Base-by-base conservation (phyloP, 441 rosid genomes). In the Viola pubescens region DNA sequence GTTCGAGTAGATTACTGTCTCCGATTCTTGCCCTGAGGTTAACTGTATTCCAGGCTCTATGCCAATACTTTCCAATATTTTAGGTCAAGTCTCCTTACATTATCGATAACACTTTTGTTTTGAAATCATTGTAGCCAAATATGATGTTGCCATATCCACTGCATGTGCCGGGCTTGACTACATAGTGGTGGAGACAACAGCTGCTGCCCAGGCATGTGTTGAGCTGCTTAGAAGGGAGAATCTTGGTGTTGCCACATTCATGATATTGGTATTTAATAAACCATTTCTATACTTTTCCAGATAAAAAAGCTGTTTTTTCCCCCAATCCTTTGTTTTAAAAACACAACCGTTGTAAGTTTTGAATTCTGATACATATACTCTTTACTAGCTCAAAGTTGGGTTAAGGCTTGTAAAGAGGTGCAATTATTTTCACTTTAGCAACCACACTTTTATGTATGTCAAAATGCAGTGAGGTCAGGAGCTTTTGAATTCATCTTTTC, bases 161-260 rank as follows among this genome's bases (percentile, higher is more conserved):
- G 95, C 97, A 43, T 89, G 96, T 63, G 77, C 84, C 40, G 95
- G 95, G 52, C 97, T 94, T 70, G 97, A 89, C 68, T 83, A 81
- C 74, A 81, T 94, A 70, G 96, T 89, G 72, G 97, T 94, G 67
- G 97, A 94, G 78, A 94, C 98, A 70, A 90, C 91, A 61, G 70
- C 76, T 60, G 87, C 97, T 54, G 98, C 96, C 50, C 92, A 94
- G 71, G 88, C 89, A 73, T 89, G 95, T 71, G 94, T 94, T 67
- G 91, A 89, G 72, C 76, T 94, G 59, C 96, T 90, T 38, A 80
- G 97, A 60, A 83, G 79, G 67, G 96, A 83, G 75, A 84, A 87
- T 67, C 84, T 88, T 66, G 98, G 98, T 53, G 77, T 94, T 73
- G 95, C 96, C 34, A 89, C 98, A 54, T 94, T 89, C 80, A 86